phyloP scores from a whole-genome alignment of 2,329 filamentous ascomycete species.

The Apiospora arundinis region DNA sequence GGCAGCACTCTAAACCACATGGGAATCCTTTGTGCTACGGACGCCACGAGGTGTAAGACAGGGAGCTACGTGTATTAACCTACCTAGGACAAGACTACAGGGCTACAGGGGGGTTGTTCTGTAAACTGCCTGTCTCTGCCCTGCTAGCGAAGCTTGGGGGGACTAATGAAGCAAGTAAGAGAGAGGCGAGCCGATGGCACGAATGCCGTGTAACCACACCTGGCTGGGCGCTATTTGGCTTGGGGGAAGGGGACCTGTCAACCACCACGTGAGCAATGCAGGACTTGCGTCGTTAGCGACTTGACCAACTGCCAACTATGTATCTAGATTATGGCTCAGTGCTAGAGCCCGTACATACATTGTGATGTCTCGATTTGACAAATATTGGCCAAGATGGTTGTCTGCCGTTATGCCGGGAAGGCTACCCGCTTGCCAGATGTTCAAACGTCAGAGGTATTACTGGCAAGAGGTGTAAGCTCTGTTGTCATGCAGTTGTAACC shows the following conservation, averaged over 20 bases:
- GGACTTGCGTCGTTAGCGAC: slow-evolving; percentile 12
- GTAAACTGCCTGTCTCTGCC: not conserved
- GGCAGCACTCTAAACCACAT: slow-evolving; percentile 2
- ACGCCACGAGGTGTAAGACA: slow-evolving; percentile 25
- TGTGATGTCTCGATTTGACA: not conserved
- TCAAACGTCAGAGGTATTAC: not conserved
- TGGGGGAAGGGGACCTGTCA: not conserved
- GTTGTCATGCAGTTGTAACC: not conserved
- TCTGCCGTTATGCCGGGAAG: no score
- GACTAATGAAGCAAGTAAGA: not conserved
- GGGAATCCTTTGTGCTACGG: slow-evolving; percentile 20
- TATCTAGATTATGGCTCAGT: not conserved
- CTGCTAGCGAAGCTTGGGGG: not conserved
- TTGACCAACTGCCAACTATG: not conserved
- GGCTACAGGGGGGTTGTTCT: not conserved
- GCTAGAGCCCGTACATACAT: no score
- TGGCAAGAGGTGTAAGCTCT: not conserved
- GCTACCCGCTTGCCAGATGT: no score
- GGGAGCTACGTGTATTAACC: slow-evolving; percentile 15
- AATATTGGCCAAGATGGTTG: no score
- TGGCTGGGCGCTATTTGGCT: not conserved
- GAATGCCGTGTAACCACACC: slow-evolving; percentile 19
- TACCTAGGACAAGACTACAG: not conserved
- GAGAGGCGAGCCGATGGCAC: not conserved
- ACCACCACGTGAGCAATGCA: slow-evolving; percentile 1